Evolutionary conservation across 257 asterid species (phyloP).

Genomic region (Solanum raphanifolium): DNA sequence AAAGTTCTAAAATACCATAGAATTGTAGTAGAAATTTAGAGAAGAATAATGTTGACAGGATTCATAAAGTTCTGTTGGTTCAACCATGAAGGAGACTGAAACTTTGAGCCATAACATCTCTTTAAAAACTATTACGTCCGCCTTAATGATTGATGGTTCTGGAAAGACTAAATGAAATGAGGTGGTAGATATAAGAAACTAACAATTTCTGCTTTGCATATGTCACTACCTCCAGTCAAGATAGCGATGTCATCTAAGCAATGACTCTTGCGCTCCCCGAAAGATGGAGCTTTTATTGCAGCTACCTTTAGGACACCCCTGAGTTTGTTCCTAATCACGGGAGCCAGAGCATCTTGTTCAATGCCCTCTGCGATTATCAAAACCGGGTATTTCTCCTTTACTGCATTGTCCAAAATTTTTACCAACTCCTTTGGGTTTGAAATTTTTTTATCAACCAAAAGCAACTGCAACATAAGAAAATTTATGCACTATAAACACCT

Average conservation of each 20-base stretch:
- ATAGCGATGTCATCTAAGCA: conserved; percentile 68
- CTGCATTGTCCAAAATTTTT: conserved; percentile 69
- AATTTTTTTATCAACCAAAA: conserved; percentile 74
- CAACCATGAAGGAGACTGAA: background rate
- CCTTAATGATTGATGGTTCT: background rate
- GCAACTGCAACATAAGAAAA: conserved; percentile 43
- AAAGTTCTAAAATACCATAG: background rate
- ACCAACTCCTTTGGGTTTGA: conserved; percentile 56
- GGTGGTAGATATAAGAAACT: background rate
- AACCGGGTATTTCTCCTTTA: conserved; percentile 65
- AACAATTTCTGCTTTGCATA: background rate
- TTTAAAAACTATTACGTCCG: background rate
- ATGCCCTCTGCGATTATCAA: conserved; percentile 65
- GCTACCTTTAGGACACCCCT: conserved; percentile 61
- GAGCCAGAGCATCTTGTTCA: conserved; percentile 73
- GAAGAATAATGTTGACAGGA: background rate
- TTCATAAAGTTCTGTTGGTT: background rate
- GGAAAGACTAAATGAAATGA: background rate
- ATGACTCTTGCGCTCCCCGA: conserved; percentile 74
- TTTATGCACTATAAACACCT: background rate
- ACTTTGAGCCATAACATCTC: background rate
- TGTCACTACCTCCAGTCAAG: conserved; percentile 69
- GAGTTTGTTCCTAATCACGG: conserved; percentile 70
- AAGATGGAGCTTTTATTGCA: conserved; percentile 75
- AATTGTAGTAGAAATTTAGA: background rate